These are phyloP conservation scores for Nitzschia sp. DNA, from an alignment of 108 stramenopile species.

Conservation along the genomic window DNA sequence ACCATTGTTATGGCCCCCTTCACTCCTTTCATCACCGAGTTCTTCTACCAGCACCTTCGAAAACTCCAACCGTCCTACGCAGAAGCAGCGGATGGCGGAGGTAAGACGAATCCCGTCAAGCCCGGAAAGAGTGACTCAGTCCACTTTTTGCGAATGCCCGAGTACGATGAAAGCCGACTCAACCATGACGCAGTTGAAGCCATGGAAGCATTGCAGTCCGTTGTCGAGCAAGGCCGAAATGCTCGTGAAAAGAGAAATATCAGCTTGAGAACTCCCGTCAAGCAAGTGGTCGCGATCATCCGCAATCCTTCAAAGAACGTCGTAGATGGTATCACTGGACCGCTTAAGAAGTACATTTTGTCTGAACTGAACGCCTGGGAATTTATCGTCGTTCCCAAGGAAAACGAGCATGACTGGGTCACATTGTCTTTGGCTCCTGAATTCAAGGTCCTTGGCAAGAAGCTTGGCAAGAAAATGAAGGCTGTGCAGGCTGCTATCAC, in stretches of 20 bases:
- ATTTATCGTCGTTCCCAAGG: conserved; percentile 72
- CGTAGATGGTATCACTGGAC: conserved; percentile 76
- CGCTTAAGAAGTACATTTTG: conserved; percentile 91
- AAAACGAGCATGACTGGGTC: conserved; percentile 92
- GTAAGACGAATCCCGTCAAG: conserved; percentile 76
- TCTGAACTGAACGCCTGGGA: conserved; percentile 97
- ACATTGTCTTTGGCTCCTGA: conserved; percentile 89
- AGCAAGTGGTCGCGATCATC: conserved; percentile 88
- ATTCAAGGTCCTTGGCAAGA: conserved; percentile 90
- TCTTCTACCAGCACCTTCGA: conserved; percentile 95
- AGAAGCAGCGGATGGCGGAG: conserved; percentile 65
- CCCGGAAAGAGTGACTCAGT: conserved; percentile 95
- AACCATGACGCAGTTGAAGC: conserved; percentile 88
- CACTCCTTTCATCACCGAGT: conserved; percentile 99
- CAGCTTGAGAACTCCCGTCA: conserved; percentile 90
- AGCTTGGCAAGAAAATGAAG: conserved; percentile 94
- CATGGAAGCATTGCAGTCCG: conserved; percentile 89
- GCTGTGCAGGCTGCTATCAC: conserved; percentile 60
- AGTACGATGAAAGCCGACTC: conserved; percentile 78
- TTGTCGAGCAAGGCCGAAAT: conserved; percentile 92
- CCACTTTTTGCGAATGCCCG: conserved; percentile 91
- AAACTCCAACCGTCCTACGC: conserved; percentile 88
- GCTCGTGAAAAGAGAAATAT: conserved; percentile 94
- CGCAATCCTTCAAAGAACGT: conserved; percentile 77
- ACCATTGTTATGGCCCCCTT: conserved; percentile 97